Evolutionary conservation across 1,139 yeast species (phyloP).

Genomic region (Kodamaea suecica): DNA sequence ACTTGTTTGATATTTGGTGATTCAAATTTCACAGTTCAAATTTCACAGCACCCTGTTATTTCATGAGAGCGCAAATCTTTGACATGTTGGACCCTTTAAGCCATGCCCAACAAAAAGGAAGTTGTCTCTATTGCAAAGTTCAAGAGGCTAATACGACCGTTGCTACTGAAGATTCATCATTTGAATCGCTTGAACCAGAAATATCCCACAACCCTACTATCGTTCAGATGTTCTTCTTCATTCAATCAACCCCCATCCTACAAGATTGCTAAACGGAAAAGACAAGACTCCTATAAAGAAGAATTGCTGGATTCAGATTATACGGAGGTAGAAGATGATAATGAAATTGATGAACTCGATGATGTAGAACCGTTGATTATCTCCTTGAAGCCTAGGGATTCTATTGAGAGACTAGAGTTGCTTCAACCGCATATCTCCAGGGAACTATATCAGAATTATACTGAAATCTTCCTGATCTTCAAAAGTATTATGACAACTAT

Average conservation of each 20-base stretch:
- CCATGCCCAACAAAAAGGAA: not conserved
- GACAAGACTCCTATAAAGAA: not conserved
- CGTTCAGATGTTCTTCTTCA: not conserved
- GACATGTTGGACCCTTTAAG: too few relatives aligned
- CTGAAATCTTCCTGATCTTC: conserved; percentile 32
- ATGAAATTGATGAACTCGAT: too few relatives aligned
- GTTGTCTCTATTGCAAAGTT: conserved; percentile 21
- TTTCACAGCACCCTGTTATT: not conserved
- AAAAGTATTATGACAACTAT: conserved; percentile 22
- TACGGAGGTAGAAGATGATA: not conserved
- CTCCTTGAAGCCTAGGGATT: conserved; percentile 16
- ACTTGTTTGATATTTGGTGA: too few relatives aligned
- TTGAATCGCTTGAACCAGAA: conserved; percentile 23
- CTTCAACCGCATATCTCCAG: conserved; percentile 25
- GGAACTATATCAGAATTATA: conserved; percentile 28
- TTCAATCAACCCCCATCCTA: too few relatives aligned
- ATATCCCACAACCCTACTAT: not conserved
- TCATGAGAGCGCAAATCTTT: too few relatives aligned
- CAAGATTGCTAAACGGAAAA: not conserved
- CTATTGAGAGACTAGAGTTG: conserved; percentile 25
- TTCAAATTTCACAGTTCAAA: not conserved
- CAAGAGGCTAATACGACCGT: conserved; percentile 37
- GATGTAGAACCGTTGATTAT: too few relatives aligned
- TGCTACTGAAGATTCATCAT: conserved; percentile 35
- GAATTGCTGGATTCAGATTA: not conserved